Evolutionary conservation across 2,329 filamentous ascomycete genomes (phyloP), one percentile per base, ranked within the genome.

Genomic region (Colletotrichum navitas): DNA sequence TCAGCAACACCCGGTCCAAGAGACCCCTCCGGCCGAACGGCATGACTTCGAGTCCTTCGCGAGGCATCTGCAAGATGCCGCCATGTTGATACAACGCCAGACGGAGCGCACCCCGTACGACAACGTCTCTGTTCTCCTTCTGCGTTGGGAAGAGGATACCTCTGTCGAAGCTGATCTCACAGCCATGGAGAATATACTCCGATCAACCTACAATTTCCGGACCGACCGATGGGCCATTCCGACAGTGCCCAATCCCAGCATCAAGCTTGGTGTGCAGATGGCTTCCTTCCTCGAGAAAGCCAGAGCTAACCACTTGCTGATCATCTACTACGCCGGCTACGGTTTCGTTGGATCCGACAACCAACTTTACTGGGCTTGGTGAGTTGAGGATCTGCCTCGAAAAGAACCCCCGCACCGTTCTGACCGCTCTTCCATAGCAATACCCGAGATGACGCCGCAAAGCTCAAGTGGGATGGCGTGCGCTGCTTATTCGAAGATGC

Each of bases 321-420:
- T 92, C 72, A 85, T 92, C 73, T 91, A 91, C 78, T 92, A 92
- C 77, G 87, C 87, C 74, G 90, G 90, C 39, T 83, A 90, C 76
- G 88, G 89, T 74, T 90, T 86, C 75, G 81, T 88, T 49, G 86
- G 86, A n/a, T 75, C 83, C 14, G 88, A 91, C 77, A 86, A 86
- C 75, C 88, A 91, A 78, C 81, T 91, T 34, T 91, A 90, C 78
- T 92, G 90, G 90, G 88, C 90, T 68, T 88, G 88, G 90, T 92
- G 84, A 83, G 89, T 85, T 51, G 64, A 49, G 29, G 41, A 58
- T 39, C 29, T 63, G 54, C 59, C 34, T 29, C 26, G n/a, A 41
- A 26, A 43, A 43, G 34, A 18, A 29, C 32, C 43, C 32, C 58
- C 32, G 26, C 54, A 65, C 34, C 45, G 21, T 64, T 81, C 83